Evolutionary conservation across 1,139 yeast genomes (phyloP).

Genomic region (Candida gigantensis): DNA sequence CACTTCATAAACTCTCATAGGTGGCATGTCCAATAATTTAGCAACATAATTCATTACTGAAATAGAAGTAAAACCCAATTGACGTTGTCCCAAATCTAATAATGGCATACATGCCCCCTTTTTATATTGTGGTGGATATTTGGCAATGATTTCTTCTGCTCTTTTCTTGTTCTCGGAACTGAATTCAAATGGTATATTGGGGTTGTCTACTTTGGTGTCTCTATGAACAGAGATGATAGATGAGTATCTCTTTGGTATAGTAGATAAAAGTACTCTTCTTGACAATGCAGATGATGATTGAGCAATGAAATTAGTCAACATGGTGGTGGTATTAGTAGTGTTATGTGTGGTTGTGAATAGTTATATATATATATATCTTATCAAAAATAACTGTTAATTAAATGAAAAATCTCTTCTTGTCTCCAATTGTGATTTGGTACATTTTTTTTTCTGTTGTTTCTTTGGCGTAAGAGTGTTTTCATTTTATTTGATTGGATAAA

Average conservation of each 20-base stretch:
- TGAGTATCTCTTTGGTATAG: conserved; percentile 28
- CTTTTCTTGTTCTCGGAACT: conserved; percentile 64
- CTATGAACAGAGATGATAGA: conserved; percentile 69
- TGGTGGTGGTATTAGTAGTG: conserved; percentile 5
- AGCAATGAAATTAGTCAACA: conserved; percentile 17
- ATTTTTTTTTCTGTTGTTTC: conserved; percentile 2
- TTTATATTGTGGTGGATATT: conserved; percentile 84
- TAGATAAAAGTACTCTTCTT: conserved; percentile 6
- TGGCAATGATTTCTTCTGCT: conserved; percentile 73
- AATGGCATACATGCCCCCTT: conserved; percentile 90
- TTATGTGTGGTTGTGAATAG: background rate
- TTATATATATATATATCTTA: background rate
- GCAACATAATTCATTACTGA: conserved; percentile 94
- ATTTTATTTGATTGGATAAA: conserved; percentile 12
- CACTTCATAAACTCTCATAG: conserved; percentile 93
- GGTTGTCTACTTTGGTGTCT: conserved; percentile 68
- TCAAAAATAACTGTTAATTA: too few species aligned
- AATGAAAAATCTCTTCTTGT: conserved; percentile 1
- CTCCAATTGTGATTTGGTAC: conserved; percentile 1
- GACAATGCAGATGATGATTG: conserved; percentile 6
- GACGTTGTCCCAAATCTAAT: conserved; percentile 86
- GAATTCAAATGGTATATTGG: conserved; percentile 72
- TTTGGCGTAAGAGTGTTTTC: conserved; percentile 11
- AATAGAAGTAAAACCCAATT: conserved; percentile 82
- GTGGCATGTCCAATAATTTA: conserved; percentile 82